Conservation (phyloP, 2,329 filamentous ascomycete species). For the Phialophora verrucosa region DNA sequence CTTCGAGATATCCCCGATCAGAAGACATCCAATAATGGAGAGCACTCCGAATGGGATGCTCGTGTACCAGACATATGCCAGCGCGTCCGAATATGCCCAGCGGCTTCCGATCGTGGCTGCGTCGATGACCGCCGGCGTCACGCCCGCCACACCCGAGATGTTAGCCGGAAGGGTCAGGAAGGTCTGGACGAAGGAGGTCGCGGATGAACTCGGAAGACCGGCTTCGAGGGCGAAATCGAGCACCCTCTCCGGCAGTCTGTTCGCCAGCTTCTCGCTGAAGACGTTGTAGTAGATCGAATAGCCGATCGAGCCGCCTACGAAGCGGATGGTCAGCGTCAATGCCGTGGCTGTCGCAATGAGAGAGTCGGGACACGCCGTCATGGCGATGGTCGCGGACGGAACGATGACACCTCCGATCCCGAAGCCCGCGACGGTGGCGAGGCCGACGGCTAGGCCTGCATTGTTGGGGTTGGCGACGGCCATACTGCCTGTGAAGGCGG, state of each 20-base stretch:
- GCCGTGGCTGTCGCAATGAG: conserved; percentile 72
- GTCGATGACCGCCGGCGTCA: conserved; percentile 20
- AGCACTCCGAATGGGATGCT: conserved; percentile 31
- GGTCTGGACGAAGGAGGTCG: conserved; percentile 13
- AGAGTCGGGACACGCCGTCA: conserved; percentile 71
- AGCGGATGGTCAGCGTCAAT: conserved; percentile 70
- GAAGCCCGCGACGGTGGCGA: conserved; percentile 66
- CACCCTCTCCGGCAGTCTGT: conserved; percentile 38
- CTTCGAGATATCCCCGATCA: conserved; percentile 30
- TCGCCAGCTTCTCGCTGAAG: conserved; percentile 53
- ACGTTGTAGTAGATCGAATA: conserved; percentile 64
- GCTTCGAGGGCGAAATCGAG: conserved; percentile 23
- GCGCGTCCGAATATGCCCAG: conserved; percentile 29
- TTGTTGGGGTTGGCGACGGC: conserved; percentile 23
- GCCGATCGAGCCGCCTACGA: conserved; percentile 69
- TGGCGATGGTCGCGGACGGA: conserved; percentile 69
- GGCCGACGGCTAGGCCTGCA: conserved; percentile 56
- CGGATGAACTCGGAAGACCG: conserved; percentile 19
- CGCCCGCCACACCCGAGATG: conserved; percentile 17
- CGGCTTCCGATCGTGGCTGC: conserved; percentile 27
- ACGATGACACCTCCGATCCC: conserved; percentile 72
- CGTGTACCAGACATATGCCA: conserved; percentile 28
- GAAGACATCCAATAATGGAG: conserved; percentile 29
- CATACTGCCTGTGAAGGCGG: conserved; percentile 49
- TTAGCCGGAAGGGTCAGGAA: conserved; percentile 27